phyloP scores from a whole-genome alignment of 176 grass and related monocot species.

The Phyllostachys edulis region DNA sequence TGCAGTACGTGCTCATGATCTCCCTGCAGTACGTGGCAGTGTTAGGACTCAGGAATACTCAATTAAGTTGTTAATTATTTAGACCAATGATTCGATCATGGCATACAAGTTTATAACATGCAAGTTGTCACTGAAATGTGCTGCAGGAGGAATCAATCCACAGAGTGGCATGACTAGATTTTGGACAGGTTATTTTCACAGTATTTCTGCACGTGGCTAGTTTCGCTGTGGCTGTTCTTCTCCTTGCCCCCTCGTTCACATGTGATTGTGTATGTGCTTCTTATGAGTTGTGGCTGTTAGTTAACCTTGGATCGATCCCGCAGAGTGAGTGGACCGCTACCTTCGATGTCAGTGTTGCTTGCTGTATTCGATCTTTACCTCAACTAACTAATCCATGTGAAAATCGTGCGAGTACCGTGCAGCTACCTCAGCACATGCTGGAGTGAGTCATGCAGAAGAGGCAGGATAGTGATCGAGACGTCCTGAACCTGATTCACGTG shows the following conservation, averaged over 20 bases:
- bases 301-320: background rate
- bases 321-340: background rate
- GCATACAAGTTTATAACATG: background rate
- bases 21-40: constrained; percentile 33
- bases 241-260: background rate
- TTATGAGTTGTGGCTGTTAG: background rate
- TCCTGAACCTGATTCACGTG: constrained; percentile 5
- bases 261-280: background rate
- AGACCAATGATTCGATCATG: background rate
- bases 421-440: background rate
- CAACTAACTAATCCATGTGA: background rate
- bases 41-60: background rate
- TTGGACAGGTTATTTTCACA: background rate
- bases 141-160: background rate
- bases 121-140: background rate
- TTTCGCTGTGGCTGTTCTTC: background rate
- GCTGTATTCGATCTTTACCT: background rate
- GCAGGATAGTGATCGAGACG: background rate
- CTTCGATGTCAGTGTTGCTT: background rate
- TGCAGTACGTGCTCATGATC: constrained; percentile 63
- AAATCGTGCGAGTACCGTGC: background rate
- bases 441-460: background rate
- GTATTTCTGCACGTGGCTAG: background rate
- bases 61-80: background rate
- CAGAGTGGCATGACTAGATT: background rate